A percentile compares a stretch with the other conserved stretches of the same genome.
Evolutionary conservation across 164 flowering plant genomes (phyloP).

Genomic region (Aristolochia fimbriata): DNA sequence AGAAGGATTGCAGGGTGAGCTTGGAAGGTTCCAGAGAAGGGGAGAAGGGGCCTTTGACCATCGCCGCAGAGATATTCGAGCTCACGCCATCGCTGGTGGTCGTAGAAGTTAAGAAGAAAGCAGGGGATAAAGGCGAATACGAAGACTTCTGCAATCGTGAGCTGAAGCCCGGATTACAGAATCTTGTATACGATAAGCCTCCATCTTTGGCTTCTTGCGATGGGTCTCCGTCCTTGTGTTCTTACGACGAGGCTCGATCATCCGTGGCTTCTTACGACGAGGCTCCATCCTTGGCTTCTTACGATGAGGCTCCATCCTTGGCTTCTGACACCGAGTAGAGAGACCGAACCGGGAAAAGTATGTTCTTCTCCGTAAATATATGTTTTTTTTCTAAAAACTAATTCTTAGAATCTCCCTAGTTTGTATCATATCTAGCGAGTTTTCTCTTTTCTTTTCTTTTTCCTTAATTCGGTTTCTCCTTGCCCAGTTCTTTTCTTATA

Average conservation of each 20-base stretch:
- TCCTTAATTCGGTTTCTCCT: no score
- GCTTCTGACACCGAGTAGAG: constrained; percentile 43
- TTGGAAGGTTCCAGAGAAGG: constrained; percentile 73
- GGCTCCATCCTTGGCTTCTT: no score
- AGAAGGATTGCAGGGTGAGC: constrained; percentile 66
- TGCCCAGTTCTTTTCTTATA: no score
- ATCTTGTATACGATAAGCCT: constrained; percentile 18
- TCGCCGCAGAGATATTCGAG: constrained; percentile 84
- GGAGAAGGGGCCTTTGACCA: constrained; percentile 63
- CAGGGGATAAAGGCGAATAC: constrained; percentile 65
- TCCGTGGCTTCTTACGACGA: no score
- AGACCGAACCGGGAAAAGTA: constrained; percentile 20
- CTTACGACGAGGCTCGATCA: no score
- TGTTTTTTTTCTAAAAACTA: no score
- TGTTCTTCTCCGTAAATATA: no score
- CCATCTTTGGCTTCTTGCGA: constrained; percentile 41
- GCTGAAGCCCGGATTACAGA: constrained; percentile 59
- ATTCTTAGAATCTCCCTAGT: no score
- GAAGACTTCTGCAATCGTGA: constrained; percentile 62
- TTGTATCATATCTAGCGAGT: no score
- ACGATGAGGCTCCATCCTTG: constrained; percentile 16
- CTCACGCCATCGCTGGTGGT: constrained; percentile 69
- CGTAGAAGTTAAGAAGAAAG: constrained; percentile 85
- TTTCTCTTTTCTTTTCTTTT: no score
- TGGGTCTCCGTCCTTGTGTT: neutral